phyloP scores from a whole-genome alignment of 2,329 filamentous ascomycete species.

The Emergomyces africanus region DNA sequence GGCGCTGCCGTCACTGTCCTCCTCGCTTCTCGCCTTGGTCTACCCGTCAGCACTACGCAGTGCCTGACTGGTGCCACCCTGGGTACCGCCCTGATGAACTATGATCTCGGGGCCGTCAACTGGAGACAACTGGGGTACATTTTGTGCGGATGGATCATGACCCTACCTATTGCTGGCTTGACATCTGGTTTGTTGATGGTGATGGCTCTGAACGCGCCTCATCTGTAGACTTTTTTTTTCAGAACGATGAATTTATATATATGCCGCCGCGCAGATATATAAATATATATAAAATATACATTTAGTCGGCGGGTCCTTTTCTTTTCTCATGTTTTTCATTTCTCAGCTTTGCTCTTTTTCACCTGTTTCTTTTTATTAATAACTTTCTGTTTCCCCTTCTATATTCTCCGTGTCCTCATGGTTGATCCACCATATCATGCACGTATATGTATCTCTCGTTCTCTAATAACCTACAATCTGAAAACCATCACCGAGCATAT shows the following conservation, averaged over 20 bases:
- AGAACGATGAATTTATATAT: background rate
- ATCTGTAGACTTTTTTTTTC: conserved; percentile 15
- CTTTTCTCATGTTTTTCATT: background rate
- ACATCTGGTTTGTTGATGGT: conserved; percentile 27
- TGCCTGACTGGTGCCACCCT: conserved; percentile 24
- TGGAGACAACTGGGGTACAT: conserved; percentile 33
- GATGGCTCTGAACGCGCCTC: conserved; percentile 32
- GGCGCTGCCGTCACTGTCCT: conserved; percentile 29
- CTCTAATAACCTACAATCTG: background rate
- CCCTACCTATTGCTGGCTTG: conserved; percentile 31
- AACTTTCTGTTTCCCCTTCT: background rate
- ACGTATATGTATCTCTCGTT: background rate
- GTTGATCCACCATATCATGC: background rate
- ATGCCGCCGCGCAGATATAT: background rate
- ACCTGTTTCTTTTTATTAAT: background rate
- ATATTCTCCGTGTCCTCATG: background rate
- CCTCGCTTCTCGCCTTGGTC: conserved; percentile 20
- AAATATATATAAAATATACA: background rate
- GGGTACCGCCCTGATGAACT: conserved; percentile 27
- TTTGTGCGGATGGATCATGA: conserved; percentile 34
- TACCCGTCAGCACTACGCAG: conserved; percentile 28
- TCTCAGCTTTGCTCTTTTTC: background rate
- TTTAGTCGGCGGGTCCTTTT: background rate
- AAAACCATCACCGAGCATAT: background rate
- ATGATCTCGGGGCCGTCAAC: conserved; percentile 30